phyloP scores from a whole-genome alignment of 345 rosid species.

The Sisymbrium irio region DNA sequence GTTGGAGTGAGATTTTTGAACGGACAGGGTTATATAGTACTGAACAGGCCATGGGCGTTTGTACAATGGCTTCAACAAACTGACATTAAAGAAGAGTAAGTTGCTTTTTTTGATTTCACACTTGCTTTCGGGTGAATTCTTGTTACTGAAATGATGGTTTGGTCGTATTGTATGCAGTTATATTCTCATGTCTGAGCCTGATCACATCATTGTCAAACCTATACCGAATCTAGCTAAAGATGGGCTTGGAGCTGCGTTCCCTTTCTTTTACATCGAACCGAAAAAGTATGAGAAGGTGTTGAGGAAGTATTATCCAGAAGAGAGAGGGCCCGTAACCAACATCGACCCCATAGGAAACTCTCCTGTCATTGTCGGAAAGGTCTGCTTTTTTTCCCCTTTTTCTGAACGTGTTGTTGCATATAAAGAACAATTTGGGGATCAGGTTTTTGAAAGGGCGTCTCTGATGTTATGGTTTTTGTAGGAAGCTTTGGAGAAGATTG shows the following conservation, averaged over 20 bases:
- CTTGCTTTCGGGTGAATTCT: not conserved
- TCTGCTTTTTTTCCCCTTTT: constrained; percentile 16
- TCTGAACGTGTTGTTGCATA: not conserved
- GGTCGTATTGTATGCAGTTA: constrained; percentile 44
- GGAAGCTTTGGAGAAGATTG: constrained; percentile 87
- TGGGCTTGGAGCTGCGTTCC: constrained; percentile 90
- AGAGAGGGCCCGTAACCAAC: constrained; percentile 72
- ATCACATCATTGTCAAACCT: constrained; percentile 89
- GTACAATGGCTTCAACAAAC: constrained; percentile 95
- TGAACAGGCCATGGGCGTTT: constrained; percentile 98
- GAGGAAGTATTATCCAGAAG: constrained; percentile 75
- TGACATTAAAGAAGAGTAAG: constrained; percentile 90
- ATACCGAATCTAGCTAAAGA: constrained; percentile 88
- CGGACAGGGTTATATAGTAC: constrained; percentile 86
- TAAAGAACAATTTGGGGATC: not conserved
- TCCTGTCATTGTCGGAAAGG: constrained; percentile 91
- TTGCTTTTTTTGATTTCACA: not conserved
- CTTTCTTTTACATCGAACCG: constrained; percentile 97
- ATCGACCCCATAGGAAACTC: constrained; percentile 97
- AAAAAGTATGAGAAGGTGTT: constrained; percentile 74
- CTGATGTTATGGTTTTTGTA: constrained; percentile 20
- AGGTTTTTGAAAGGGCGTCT: not conserved
- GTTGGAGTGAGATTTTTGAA: not conserved
- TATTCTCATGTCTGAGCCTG: constrained; percentile 95
- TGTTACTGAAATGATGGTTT: not conserved